Evolutionary conservation across 2,329 filamentous ascomycete species (phyloP), one percentile per base, ranked within the genome.

Genomic region (Tolypocladium ophioglossoides): DNA sequence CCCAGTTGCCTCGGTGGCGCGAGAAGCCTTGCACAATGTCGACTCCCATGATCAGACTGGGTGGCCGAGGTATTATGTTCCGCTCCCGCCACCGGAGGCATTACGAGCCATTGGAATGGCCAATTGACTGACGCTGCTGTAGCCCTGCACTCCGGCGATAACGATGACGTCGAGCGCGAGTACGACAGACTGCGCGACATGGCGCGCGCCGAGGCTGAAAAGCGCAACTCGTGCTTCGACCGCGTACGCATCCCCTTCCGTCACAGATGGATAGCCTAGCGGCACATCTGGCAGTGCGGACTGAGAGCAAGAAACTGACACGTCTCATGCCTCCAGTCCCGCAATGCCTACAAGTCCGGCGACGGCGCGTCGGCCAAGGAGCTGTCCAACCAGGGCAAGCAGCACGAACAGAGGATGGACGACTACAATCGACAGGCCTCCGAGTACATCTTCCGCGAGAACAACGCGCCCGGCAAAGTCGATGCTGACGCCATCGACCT

Each of bases 371-470:
- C 68, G n/a, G 94, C 94, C 51, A 91, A 96, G 70, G 75, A 88
- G 54, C 79, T 96, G 52, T 91, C 86, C 40, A 84, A 94, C 64
- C 82, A 95, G 71, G 89, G 88, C 66, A 96, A 97, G 72, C 72
- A 75, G 47, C 91, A 97, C 70, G 91, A 86, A 44, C 82, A 83
- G 55, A 82, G 86, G 68, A 94, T 95, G 83, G 89, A 95, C 61
- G 78, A 86, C 56, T 95, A 91, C 74, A 96, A 96, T 77, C 84
- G 82, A 60, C 90, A 96, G 70, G 94, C 94, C 1, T 89, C 89
- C 56, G 89, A 96, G 56, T 95, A 82, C 71, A 97, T 97, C 68
- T 96, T 99, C 76, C 86, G 91, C 41, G 90, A 92, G 73, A 96
- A 96, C 76, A 97, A 97, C 68, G 85, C 88, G 22, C 70, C 77